Percentiles rank a stretch among this genome's conserved stretches.
Evolutionary conservation across 768 basidiomycete species (phyloP).

Genomic region (Scleroderma bovista): DNA sequence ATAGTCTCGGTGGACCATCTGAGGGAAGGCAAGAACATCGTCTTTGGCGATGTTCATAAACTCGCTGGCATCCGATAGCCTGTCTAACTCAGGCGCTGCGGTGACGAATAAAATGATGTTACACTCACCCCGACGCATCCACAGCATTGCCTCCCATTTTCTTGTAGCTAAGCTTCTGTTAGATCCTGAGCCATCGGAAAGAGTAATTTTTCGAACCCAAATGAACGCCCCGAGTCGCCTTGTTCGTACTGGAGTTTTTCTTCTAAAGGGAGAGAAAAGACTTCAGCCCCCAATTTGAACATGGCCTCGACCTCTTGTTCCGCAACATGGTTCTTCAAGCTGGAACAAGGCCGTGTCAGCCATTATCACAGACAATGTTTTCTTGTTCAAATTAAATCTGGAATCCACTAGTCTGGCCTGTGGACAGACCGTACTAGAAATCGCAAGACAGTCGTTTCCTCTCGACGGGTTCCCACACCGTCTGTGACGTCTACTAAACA

Average conservation of each 20-base stretch:
- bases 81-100: background rate
- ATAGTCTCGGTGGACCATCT: slow-evolving; percentile 48
- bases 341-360: slow-evolving; percentile 8
- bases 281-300: slow-evolving; percentile 39
- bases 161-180: slow-evolving; percentile 41
- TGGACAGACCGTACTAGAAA: too few species aligned
- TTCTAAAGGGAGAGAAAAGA: slow-evolving; percentile 35
- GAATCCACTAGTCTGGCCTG: too few species aligned
- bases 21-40: slow-evolving; percentile 58
- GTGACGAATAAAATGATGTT: background rate
- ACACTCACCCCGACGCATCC: slow-evolving; percentile 46
- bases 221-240: slow-evolving; percentile 36
- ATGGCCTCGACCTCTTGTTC: slow-evolving; percentile 32
- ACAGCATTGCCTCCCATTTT: slow-evolving; percentile 57
- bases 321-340: slow-evolving; percentile 40
- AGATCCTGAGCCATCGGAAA: background rate
- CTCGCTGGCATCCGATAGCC: slow-evolving; percentile 46
- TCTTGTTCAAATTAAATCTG: too few species aligned
- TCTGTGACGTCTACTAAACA: background rate
- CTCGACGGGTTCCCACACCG: too few species aligned
- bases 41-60: slow-evolving; percentile 68
- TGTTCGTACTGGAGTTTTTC: slow-evolving; percentile 42
- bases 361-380: too few species aligned
- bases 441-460: too few species aligned
- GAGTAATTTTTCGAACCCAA: slow-evolving; percentile 24